Base-by-base conservation (phyloP, 768 basidiomycete genomes). In the Kwoniella dendrophila region DNA sequence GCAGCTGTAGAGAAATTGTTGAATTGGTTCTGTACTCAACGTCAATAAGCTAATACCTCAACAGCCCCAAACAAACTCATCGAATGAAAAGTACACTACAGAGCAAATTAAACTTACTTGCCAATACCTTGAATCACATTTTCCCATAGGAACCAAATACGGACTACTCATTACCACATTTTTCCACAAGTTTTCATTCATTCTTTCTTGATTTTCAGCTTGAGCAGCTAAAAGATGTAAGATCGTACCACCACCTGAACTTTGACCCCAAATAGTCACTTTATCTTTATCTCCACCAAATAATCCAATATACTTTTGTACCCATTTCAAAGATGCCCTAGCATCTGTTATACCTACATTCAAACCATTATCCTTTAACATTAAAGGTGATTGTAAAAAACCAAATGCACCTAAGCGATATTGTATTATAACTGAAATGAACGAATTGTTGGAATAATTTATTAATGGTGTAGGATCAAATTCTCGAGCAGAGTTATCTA, bases 241-340 rank as follows among this genome's bases (percentile, higher is more conserved):
- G n/a, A 50, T 50, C 22, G 48, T 44, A 8, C 44, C 44, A 24
- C 45, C 41, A 27, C 45, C 34, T 14, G 49, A 34, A 29, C 18
- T 22, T 44, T 55, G 36, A n/a, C 53, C 38, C 48, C 49, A 43
- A n/a, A 49, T 45, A 6, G 53, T 55, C 36, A 55, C 53, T 32
- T 30, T 30, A 24, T 24, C 16, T 33, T 30, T 24, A 41, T 55
- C 30, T 8, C 53, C 53, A 8, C 53, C 53, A 20, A 55, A 55
- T 18, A 16, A 14, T n/a, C 41, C 10, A 7, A 55, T 44, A 30
- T 55, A 30, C 12, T 40, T 24, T 20, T 55, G 34, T 8, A 55
- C 53, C 53, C 53, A 55, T 24, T 20, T 18, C 16, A 55, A 29
- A 32, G 53, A 30, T 4, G 30, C n/a, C 11, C 12, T n/a, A 20